Base-by-base conservation (phyloP, 2,329 filamentous ascomycete species). In the Purpureocillium takamizusanense region DNA sequence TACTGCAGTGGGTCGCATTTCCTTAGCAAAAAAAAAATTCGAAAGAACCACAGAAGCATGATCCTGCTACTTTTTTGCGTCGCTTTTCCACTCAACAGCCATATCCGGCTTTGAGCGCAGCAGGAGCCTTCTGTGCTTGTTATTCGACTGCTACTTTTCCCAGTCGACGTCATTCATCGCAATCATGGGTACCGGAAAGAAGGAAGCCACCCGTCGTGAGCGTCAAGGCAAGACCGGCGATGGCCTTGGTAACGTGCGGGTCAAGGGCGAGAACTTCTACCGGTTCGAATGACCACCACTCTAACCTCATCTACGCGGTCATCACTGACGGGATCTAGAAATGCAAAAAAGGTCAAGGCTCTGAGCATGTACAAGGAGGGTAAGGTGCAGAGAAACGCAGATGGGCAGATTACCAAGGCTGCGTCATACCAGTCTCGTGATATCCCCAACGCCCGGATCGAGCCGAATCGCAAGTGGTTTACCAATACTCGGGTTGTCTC, bases 241-340 rank as follows among this genome's bases (percentile, higher is more conserved):
- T 78, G 87, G 87, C 60, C 87, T 95, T 78, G 80, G 68, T 54
- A 97, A 97, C 67, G 86, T 97, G 56, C 86, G 82, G 55, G 73
- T 80, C 52, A 98, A 98, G 69, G 92, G 92, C 66, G 90, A 97
- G 73, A 97, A 97, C 71, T 98, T 97, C 69, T 97, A 97, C 70
- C 80, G 86, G 74, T 83, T 68, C 48, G 71, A 5, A 25, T 10
- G 6, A 5, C 21, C 21, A 10, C 5, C 21, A 25, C 21, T 5
- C 21, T 25, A 5, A 10, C 21, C 21, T 6, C 10, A 25, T 25
- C 21, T 25, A 10, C 21, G 5, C 21, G 6, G 21, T 5, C 21
- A 10, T 25, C 10, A 25, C 21, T 25, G 21, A 25, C 21, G 21
- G 21, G 21, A 40, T 36, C 5, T 37, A 70, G 70, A 49, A 61